A percentile compares a stretch with the other conserved stretches of the same genome.
Conservation (phyloP, 2,329 filamentous ascomycete species). For the Alternaria ethzedia region DNA sequence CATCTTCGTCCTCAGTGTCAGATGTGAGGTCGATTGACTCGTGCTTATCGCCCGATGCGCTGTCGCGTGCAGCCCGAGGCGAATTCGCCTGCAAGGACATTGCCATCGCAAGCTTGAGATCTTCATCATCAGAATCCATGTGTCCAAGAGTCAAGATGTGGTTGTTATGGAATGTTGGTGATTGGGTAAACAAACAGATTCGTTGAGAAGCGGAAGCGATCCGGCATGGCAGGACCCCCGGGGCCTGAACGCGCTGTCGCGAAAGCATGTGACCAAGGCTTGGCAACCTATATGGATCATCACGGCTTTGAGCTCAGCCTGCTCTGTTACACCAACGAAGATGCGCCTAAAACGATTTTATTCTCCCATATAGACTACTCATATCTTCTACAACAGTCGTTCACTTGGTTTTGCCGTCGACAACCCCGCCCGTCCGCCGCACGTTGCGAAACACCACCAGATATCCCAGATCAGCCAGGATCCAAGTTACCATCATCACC, state of each 20-base stretch:
- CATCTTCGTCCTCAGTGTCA: constrained; percentile 25
- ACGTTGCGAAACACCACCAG: constrained; percentile 50
- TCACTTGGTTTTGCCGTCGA: neutral
- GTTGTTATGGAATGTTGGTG: constrained; percentile 6
- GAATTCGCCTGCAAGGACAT: constrained; percentile 36
- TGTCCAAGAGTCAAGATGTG: neutral
- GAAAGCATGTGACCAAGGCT: constrained; percentile 27
- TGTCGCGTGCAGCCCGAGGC: neutral
- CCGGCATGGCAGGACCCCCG: neutral
- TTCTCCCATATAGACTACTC: too few relatives aligned
- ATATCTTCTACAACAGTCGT: neutral
- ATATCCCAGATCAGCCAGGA: constrained; percentile 55
- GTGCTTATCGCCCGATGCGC: neutral
- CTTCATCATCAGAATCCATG: constrained; percentile 41
- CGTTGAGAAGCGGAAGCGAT: neutral
- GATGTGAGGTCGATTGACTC: constrained; percentile 25
- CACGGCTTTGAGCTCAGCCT: neutral
- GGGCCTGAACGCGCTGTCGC: constrained; percentile 22
- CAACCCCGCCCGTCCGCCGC: constrained; percentile 1
- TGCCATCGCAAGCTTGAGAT: constrained; percentile 35
- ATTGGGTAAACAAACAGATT: neutral
- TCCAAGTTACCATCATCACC: constrained; percentile 51
- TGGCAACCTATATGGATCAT: neutral
- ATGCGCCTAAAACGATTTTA: neutral
- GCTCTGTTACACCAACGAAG: neutral